Evolutionary conservation across 371 early-diverging fungal genomes (phyloP).

Genomic region (Mortierella sp.): DNA sequence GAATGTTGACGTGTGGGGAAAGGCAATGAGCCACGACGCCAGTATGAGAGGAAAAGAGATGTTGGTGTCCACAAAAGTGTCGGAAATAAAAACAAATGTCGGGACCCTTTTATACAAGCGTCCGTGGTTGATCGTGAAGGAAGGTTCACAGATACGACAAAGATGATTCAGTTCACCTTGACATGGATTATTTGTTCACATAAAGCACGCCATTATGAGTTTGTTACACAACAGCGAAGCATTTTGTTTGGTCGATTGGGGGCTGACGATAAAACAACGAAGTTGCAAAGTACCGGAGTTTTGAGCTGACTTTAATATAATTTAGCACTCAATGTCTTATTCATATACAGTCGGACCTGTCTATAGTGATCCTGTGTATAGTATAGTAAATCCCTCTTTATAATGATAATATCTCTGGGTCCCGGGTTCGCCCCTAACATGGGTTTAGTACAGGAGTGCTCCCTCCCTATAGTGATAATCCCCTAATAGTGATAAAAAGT

Average conservation of each 20-base stretch:
- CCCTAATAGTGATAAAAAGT: too few relatives aligned
- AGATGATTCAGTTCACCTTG: neutral
- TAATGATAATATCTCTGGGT: too few relatives aligned
- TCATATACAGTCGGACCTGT: too few relatives aligned
- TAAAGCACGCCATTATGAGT: slow-evolving; percentile 6
- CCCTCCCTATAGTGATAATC: too few relatives aligned
- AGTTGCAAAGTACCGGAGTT: slow-evolving; percentile 8
- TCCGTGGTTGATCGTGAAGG: neutral
- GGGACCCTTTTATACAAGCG: neutral
- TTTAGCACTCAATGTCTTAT: neutral
- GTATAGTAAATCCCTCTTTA: too few relatives aligned
- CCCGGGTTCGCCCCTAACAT: too few relatives aligned
- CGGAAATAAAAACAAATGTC: neutral
- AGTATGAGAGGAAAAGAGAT: neutral
- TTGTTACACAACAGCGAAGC: neutral
- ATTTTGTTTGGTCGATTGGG: neutral
- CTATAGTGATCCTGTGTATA: too few relatives aligned
- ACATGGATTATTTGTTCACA: neutral
- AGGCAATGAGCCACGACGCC: neutral
- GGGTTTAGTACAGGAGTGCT: too few relatives aligned
- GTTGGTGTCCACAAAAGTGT: neutral
- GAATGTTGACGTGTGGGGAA: neutral
- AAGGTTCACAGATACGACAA: neutral
- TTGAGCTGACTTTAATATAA: neutral
- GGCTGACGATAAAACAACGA: neutral